Base-by-base conservation (phyloP, 768 basidiomycete genomes). In the Termitomyces sp. region DNA sequence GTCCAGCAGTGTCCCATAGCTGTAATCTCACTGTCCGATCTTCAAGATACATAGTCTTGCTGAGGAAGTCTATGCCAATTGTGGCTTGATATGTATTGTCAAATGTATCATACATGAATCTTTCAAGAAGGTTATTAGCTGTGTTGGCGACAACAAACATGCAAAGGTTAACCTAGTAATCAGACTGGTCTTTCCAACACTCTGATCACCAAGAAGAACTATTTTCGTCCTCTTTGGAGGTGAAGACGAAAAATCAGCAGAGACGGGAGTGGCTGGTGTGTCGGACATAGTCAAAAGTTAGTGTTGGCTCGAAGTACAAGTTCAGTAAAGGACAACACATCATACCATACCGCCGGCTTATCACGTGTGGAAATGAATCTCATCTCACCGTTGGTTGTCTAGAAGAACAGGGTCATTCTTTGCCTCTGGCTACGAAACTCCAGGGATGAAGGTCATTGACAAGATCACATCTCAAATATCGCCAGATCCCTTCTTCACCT, bases 61-160 rank as follows among this genome's bases (percentile, higher is more conserved):
- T 96, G 73, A 99, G 78, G 71, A 99, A 99, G 76, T 99, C 97
- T 73, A 99, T 99, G 56, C 96, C 94, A 68, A 96, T 96, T 10
- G 94, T 96, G 19, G 94, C 94, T 70, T 94, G 92, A 71, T 99
- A 99, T 44, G 96, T 98, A 72, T 98, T 98, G 79, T 99, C 97
- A 72, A 99, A 99, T 0, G 97, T 98, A 74, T 99, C 97, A 71
- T 99, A 99, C 97, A 98, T 95, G 70, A 91, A 91, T 74, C 92
- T 95, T 55, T 8, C 33, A 28, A 44, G 47, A 44, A 35, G 21
- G n/a, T 30, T 56, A 60, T 58, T 58, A 45, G 56, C 5, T 15
- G 49, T 41, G 23, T 28, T 30, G 19, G n/a, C 46, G 44, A 59
- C 49, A 48, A 54, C 50, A 58, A 60, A 53, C 35, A n/a, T 19